A percentile compares a stretch with the other conserved stretches of the same genome.
These are phyloP conservation scores for Clonostachys byssicola DNA, from an alignment of 2,329 filamentous ascomycete genomes.

Conservation along the genomic window DNA sequence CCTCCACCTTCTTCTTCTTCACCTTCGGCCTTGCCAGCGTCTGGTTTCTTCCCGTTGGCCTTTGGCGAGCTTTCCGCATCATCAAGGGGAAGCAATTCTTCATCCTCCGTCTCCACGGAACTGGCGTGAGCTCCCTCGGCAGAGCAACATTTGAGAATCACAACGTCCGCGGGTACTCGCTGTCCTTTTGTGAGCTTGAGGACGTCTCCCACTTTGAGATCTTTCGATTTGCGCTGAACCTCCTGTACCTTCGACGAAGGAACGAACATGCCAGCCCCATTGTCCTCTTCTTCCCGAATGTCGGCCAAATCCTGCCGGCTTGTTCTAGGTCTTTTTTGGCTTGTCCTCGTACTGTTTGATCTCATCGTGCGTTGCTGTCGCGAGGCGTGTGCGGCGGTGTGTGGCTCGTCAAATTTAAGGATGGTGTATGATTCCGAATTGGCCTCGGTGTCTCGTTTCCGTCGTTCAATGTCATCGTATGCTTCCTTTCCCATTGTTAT, in stretches of 20 bases:
- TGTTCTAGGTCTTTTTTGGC: conserved; percentile 19
- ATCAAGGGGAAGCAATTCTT: conserved; percentile 34
- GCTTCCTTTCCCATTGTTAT: conserved; percentile 97
- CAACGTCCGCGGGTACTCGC: conserved; percentile 88
- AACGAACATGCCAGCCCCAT: conserved; percentile 31
- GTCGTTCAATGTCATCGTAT: conserved; percentile 82
- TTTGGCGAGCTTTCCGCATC: conserved; percentile 23
- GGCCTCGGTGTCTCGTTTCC: conserved; percentile 85
- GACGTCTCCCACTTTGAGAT: conserved; percentile 93
- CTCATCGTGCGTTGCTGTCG: conserved; percentile 34
- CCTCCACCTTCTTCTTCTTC: conserved; percentile 28
- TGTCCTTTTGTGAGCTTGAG: conserved; percentile 89
- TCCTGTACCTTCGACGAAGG: conserved; percentile 57
- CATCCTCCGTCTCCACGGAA: conserved; percentile 27
- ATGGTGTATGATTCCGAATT: conserved; percentile 88
- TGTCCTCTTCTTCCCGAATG: conserved; percentile 66
- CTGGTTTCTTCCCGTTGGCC: conserved; percentile 27
- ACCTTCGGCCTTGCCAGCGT: conserved; percentile 13
- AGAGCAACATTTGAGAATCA: conserved; percentile 80
- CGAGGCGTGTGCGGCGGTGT: conserved; percentile 28
- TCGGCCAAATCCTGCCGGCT: conserved; percentile 46
- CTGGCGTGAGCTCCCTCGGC: conserved; percentile 39
- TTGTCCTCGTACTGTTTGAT: conserved; percentile 27
- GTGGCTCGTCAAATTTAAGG: conserved; percentile 63
- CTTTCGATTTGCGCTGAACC: conserved; percentile 74